Conservation (phyloP, 345 rosid species). For the Nephelium lappaceum region DNA sequence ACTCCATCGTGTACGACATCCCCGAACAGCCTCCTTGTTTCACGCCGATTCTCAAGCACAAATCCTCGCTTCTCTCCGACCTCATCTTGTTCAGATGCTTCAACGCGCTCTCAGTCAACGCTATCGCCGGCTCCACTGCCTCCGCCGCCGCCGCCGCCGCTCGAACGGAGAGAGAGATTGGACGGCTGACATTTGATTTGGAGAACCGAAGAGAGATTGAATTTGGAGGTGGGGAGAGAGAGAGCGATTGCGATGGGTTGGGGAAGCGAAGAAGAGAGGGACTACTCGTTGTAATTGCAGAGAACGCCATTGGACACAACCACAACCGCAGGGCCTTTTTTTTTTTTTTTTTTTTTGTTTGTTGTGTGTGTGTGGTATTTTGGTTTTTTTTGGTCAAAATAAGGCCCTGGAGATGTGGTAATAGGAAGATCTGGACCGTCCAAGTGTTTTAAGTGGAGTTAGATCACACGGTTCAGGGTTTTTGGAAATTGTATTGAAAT, state of each 20-base stretch:
- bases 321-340: background rate
- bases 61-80: conserved; percentile 63
- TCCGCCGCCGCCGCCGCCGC: conserved; percentile 50
- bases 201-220: conserved; percentile 47
- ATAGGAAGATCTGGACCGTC: conserved; percentile 22
- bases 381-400: background rate
- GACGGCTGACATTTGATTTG: conserved; percentile 39
- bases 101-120: conserved; percentile 73
- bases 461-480: conserved; percentile 2
- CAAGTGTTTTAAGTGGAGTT: background rate
- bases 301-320: conserved; percentile 46
- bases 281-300: conserved; percentile 35
- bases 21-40: conserved; percentile 97
- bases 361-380: background rate
- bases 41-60: conserved; percentile 92
- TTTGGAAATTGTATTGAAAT: too few relatives aligned
- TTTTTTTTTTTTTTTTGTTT: background rate
- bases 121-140: conserved; percentile 73
- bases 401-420: background rate
- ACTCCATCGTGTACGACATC: conserved; percentile 96
- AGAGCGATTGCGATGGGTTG: conserved; percentile 11
- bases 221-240: conserved; percentile 18
- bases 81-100: conserved; percentile 85
- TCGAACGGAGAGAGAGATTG: conserved; percentile 49
- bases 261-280: conserved; percentile 35